These are phyloP conservation scores for Blastobotrys parvus DNA, from an alignment of 805 yeast species.

Conservation along the genomic window DNA sequence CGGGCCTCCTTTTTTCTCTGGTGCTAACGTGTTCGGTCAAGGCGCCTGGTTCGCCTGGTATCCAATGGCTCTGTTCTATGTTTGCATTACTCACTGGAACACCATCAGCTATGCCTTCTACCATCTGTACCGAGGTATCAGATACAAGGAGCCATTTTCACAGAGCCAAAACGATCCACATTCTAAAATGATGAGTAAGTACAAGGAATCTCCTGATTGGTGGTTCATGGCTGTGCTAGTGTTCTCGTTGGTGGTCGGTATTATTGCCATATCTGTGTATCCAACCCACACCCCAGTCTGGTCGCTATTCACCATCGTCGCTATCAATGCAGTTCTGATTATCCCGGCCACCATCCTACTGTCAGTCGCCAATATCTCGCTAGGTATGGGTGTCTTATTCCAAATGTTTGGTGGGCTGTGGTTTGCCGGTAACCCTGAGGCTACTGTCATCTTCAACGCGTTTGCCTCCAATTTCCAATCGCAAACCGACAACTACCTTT, in stretches of 20 bases:
- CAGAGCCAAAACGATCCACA: constrained; percentile 15
- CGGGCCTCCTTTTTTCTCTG: constrained; percentile 52
- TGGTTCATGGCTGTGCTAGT: constrained; percentile 48
- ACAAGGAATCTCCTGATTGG: constrained; percentile 68
- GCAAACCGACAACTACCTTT: constrained; percentile 52
- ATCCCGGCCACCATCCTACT: constrained; percentile 53
- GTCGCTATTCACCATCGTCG: constrained; percentile 51
- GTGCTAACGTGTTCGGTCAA: constrained; percentile 44
- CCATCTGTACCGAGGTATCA: constrained; percentile 5
- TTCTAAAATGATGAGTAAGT: constrained; percentile 37
- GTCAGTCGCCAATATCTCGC: constrained; percentile 48
- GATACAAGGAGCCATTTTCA: not conserved
- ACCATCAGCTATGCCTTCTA: not conserved
- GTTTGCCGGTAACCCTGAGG: constrained; percentile 52
- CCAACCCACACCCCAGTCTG: constrained; percentile 46
- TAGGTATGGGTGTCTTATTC: constrained; percentile 53
- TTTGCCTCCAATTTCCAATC: constrained; percentile 38
- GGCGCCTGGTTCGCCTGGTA: constrained; percentile 47
- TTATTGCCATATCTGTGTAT: constrained; percentile 34
- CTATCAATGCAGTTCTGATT: constrained; percentile 46
- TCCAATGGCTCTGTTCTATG: constrained; percentile 43
- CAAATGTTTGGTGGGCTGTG: constrained; percentile 61
- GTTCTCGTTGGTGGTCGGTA: constrained; percentile 37
- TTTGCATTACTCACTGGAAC: constrained; percentile 6
- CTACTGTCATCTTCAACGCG: constrained; percentile 44